A percentile compares a stretch with the other conserved stretches of the same genome.
These are phyloP conservation scores for Paramecium tetraurelia DNA, from an alignment of 73 alveolate genomes.

Conservation along the genomic window DNA sequence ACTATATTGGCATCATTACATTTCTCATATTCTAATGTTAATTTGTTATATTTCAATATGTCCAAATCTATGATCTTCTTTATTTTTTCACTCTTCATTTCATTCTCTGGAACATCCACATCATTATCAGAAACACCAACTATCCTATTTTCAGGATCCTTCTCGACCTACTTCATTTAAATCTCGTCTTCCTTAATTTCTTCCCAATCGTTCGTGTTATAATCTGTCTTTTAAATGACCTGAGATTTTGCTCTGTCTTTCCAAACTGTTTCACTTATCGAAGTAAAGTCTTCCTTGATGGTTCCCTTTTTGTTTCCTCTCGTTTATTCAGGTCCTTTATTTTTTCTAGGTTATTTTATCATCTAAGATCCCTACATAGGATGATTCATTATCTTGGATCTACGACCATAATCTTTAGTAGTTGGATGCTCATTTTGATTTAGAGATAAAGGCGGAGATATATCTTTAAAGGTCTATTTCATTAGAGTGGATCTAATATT, in stretches of 20 bases:
- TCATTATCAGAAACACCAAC: slow-evolving; percentile 5
- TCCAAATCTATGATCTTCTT: background rate
- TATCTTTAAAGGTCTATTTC: background rate
- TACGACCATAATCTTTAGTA: background rate
- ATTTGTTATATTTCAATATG: background rate
- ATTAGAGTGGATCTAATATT: background rate
- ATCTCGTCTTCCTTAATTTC: slow-evolving; percentile 27
- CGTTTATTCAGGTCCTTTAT: background rate
- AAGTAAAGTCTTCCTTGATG: background rate
- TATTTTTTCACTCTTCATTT: background rate
- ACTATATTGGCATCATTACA: background rate
- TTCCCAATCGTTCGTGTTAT: background rate
- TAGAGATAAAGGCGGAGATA: background rate
- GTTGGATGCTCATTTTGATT: background rate
- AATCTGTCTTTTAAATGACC: background rate
- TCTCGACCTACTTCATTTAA: background rate
- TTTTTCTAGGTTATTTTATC: background rate
- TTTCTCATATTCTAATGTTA: slow-evolving; percentile 31
- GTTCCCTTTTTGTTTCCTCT: background rate
- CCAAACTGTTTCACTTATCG: background rate
- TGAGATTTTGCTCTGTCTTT: background rate
- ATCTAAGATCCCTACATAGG: background rate
- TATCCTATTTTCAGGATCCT: slow-evolving; percentile 34
- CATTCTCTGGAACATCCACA: background rate
- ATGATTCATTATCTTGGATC: background rate